phyloP scores from a whole-genome alignment of 2,329 filamentous ascomycete species.

The Xylariaceae sp. region DNA sequence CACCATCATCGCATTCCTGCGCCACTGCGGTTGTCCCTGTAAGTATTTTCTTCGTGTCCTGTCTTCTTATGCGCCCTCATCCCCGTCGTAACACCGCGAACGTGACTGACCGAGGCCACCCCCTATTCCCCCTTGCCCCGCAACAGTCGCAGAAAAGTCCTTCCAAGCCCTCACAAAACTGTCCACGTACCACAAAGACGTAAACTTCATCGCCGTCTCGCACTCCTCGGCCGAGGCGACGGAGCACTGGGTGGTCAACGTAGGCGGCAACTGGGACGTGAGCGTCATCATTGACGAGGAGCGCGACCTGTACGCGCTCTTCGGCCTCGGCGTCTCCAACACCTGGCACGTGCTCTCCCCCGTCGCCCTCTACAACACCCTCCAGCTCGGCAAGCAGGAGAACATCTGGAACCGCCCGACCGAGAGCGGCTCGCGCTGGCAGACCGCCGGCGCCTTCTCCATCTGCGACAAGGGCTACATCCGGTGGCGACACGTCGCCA shows the following conservation, averaged over 20 bases:
- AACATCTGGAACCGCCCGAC: slow-evolving; percentile 61
- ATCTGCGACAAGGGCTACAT: slow-evolving; percentile 49
- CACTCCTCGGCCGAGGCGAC: slow-evolving; percentile 52
- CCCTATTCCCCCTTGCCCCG: neutral
- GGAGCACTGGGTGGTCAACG: slow-evolving; percentile 51
- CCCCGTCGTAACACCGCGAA: neutral
- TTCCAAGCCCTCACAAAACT: slow-evolving; percentile 51
- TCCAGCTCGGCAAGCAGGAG: slow-evolving; percentile 54
- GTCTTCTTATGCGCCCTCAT: neutral
- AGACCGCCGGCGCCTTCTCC: slow-evolving; percentile 61
- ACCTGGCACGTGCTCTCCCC: slow-evolving; percentile 61
- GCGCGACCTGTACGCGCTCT: slow-evolving; percentile 56
- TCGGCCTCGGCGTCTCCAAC: slow-evolving; percentile 58
- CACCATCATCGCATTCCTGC: slow-evolving; percentile 60
- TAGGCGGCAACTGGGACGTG: slow-evolving; percentile 53
- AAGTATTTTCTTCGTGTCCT: slow-evolving; percentile 29
- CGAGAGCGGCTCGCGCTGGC: slow-evolving; percentile 63
- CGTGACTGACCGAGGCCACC: slow-evolving; percentile 3
- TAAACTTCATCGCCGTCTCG: slow-evolving; percentile 58
- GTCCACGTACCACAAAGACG: slow-evolving; percentile 43
- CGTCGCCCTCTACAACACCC: slow-evolving; percentile 50
- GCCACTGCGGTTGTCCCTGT: slow-evolving; percentile 73
- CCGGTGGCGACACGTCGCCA: slow-evolving; percentile 45
- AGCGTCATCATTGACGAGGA: slow-evolving; percentile 56
- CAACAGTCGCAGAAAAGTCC: slow-evolving; percentile 62